Percentiles rank a stretch among this genome's conserved stretches.
phyloP scores from a whole-genome alignment of 2,329 filamentous ascomycete species.

The Trichothecium roseum region DNA sequence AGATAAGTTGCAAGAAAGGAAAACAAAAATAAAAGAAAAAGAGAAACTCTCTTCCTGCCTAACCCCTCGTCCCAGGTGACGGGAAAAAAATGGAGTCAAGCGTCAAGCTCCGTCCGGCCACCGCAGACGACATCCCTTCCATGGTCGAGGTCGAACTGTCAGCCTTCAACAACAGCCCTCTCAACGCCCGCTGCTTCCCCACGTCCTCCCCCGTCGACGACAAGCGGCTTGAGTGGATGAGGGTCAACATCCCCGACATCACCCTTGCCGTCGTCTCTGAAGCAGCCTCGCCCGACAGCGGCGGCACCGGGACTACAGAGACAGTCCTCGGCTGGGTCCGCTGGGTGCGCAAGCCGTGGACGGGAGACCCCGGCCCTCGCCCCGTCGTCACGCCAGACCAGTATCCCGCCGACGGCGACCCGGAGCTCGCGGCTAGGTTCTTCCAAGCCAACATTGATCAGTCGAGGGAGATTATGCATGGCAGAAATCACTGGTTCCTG shows the following conservation, averaged over 20 bases:
- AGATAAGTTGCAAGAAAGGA: no score
- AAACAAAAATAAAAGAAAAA: no score
- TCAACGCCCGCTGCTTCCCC: constrained; percentile 20
- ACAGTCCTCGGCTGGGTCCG: constrained; percentile 20
- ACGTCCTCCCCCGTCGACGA: constrained; percentile 12
- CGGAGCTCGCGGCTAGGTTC: constrained; percentile 25
- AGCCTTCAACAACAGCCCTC: constrained; percentile 17
- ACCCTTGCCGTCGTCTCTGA: constrained; percentile 19
- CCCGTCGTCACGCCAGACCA: constrained; percentile 12
- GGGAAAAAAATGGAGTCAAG: neutral
- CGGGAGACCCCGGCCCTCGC: constrained; percentile 5
- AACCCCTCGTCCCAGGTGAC: no score
- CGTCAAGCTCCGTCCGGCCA: constrained; percentile 25
- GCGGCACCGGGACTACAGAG: neutral
- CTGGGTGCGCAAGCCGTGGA: constrained; percentile 19
- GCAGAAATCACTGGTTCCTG: constrained; percentile 20
- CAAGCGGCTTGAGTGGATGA: constrained; percentile 12
- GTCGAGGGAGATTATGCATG: constrained; percentile 13
- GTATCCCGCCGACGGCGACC: constrained; percentile 15
- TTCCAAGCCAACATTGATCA: constrained; percentile 22
- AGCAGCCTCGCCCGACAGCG: constrained; percentile 2
- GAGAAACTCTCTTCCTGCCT: no score
- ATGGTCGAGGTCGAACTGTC: constrained; percentile 18
- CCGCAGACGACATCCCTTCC: constrained; percentile 17
- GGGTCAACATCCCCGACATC: constrained; percentile 13